These are phyloP conservation scores for Neoarthrinium moseri DNA, from an alignment of 2,329 filamentous ascomycete species.

Conservation along the genomic window DNA sequence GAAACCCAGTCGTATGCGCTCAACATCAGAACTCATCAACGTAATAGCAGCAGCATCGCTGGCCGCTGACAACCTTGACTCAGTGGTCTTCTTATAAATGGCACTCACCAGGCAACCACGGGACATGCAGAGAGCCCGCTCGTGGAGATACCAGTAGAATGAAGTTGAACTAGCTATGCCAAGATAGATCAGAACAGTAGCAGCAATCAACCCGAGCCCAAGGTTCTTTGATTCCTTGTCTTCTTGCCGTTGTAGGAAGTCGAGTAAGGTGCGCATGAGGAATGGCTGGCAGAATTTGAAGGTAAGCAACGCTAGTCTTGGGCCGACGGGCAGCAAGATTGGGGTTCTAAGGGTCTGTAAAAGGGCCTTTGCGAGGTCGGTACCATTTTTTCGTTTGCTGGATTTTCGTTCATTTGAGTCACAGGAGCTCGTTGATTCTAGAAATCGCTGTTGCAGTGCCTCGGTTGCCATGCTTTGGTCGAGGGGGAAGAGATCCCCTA, in stretches of 20 bases:
- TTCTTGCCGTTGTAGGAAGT: neutral
- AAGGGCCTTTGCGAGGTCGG: neutral
- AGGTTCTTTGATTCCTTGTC: neutral
- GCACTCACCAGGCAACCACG: conserved; percentile 28
- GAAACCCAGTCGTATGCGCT: conserved; percentile 23
- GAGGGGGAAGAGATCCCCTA: conserved; percentile 29
- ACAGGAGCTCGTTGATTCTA: neutral
- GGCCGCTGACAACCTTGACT: conserved; percentile 12
- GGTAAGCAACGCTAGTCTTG: neutral
- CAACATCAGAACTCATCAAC: conserved; percentile 31
- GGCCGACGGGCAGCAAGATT: neutral
- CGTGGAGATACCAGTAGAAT: conserved; percentile 37
- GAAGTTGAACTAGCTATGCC: conserved; percentile 38
- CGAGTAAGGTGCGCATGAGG: neutral
- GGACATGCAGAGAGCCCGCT: conserved; percentile 28
- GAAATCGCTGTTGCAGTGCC: neutral
- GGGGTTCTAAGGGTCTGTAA: neutral
- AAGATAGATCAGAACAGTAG: conserved; percentile 27
- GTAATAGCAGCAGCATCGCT: conserved; percentile 24
- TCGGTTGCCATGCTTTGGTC: conserved; percentile 15
- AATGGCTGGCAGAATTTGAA: neutral
- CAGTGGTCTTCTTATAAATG: conserved; percentile 31
- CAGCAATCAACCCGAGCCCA: neutral
- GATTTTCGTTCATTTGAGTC: neutral
- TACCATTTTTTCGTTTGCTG: no score